Percentiles rank a stretch among this genome's conserved stretches.
phyloP scores from a whole-genome alignment of 495 filamentous ascomycete species.

The Aspergillus bertholletiae region DNA sequence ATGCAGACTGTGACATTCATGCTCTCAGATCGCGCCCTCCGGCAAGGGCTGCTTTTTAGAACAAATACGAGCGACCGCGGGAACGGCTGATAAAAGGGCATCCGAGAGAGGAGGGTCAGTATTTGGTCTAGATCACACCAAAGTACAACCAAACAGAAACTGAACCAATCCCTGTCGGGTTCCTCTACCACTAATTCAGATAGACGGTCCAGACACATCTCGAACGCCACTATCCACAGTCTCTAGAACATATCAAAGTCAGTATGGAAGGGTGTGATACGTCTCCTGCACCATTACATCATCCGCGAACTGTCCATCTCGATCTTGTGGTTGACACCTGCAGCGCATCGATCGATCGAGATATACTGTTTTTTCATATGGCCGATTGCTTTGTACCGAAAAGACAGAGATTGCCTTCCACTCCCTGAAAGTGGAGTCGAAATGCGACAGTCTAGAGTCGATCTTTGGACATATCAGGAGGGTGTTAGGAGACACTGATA shows the following conservation, averaged over 20 bases:
- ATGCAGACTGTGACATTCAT: too few species aligned
- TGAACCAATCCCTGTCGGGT: too few species aligned
- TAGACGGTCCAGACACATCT: background rate
- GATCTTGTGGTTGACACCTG: background rate
- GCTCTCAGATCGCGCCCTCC: too few species aligned
- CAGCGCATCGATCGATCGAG: conserved; percentile 1
- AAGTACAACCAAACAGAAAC: too few species aligned
- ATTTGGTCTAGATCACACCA: too few species aligned
- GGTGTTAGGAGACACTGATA: background rate
- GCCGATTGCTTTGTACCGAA: background rate
- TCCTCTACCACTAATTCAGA: too few species aligned
- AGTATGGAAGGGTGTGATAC: too few species aligned
- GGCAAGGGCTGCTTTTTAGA: too few species aligned
- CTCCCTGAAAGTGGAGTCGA: background rate
- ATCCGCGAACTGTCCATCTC: background rate
- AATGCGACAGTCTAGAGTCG: background rate
- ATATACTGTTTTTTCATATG: background rate
- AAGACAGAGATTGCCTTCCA: background rate
- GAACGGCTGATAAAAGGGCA: too few species aligned
- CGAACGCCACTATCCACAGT: background rate
- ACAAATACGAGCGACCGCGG: too few species aligned
- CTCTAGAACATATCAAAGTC: too few species aligned
- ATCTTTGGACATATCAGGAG: background rate
- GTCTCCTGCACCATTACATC: conserved; percentile 4
- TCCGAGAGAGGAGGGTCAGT: too few species aligned